A percentile compares a stretch with the other conserved stretches of the same genome.
phyloP scores from a whole-genome alignment of 441 rosid genomes.

The Pelargonium citronellum region DNA sequence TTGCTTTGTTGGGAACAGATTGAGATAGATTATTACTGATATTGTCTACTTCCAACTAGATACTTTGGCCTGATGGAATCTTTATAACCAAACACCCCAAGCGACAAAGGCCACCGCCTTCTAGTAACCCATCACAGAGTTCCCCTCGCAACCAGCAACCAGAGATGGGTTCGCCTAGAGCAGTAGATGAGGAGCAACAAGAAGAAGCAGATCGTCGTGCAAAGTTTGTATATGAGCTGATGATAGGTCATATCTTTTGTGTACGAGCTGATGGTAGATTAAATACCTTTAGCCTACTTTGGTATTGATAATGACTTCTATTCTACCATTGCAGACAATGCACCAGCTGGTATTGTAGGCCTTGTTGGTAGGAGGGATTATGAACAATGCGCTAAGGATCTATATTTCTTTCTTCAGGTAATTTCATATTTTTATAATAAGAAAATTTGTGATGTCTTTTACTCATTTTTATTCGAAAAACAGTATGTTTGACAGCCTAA shows the following conservation, averaged over 20 bases:
- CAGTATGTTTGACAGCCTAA: too few relatives aligned
- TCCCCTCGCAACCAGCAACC: constrained; percentile 24
- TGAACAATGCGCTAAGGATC: constrained; percentile 84
- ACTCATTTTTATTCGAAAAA: too few relatives aligned
- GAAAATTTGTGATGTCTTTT: too few relatives aligned
- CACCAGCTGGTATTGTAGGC: constrained; percentile 73
- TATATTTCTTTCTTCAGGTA: constrained; percentile 96
- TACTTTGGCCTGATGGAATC: constrained; percentile 98
- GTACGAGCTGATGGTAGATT: too few relatives aligned
- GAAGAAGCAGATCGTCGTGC: constrained; percentile 73
- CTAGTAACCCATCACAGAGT: constrained; percentile 25
- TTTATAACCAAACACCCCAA: constrained; percentile 93
- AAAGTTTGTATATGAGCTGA: constrained; percentile 81
- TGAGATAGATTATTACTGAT: constrained; percentile 17
- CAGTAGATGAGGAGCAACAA: constrained; percentile 53
- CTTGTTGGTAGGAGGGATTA: constrained; percentile 93
- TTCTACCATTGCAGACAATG: constrained; percentile 53
- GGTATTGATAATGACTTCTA: not conserved
- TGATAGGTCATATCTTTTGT: constrained; percentile 36
- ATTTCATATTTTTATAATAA: not conserved
- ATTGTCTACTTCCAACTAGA: constrained; percentile 34
- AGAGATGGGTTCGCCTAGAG: constrained; percentile 33
- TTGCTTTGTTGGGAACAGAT: not conserved
- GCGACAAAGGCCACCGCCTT: constrained; percentile 37
- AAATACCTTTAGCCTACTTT: too few relatives aligned